Evolutionary conservation across 169 alveolate species (phyloP).

Genomic region (Eimeria praecox): DNA sequence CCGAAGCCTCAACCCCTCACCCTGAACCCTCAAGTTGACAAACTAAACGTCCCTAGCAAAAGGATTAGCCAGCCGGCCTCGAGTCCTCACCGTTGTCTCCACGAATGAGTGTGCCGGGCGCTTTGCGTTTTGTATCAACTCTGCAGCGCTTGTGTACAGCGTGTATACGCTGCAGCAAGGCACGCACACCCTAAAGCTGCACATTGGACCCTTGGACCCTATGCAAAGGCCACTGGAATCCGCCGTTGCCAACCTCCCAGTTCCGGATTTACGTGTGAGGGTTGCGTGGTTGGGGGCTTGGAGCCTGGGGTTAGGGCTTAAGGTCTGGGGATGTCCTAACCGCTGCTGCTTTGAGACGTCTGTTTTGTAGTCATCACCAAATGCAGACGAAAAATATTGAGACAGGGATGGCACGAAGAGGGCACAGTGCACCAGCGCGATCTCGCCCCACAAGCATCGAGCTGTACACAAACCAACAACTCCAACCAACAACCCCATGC

Average conservation of each 20-base stretch:
- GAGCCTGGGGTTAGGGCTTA: background rate
- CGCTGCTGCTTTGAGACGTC: slow-evolving; percentile 55
- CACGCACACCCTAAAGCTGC: background rate
- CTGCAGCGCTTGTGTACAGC: slow-evolving; percentile 64
- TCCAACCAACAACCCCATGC: background rate
- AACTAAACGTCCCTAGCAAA: background rate
- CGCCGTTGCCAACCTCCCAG: background rate
- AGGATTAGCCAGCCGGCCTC: background rate
- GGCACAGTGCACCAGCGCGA: slow-evolving; percentile 71
- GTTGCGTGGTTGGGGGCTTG: background rate
- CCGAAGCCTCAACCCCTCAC: background rate
- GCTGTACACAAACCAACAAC: slow-evolving; percentile 50
- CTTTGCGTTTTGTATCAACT: slow-evolving; percentile 57
- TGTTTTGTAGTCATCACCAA: slow-evolving; percentile 49
- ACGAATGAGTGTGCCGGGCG: slow-evolving; percentile 76
- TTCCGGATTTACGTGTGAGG: background rate
- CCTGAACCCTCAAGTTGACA: background rate
- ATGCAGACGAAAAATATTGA: slow-evolving; percentile 75
- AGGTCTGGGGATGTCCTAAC: background rate
- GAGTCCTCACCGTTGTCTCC: slow-evolving; percentile 67
- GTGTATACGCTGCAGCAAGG: slow-evolving; percentile 11
- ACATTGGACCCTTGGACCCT: background rate
- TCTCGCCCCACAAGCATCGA: slow-evolving; percentile 63
- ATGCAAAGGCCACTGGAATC: background rate
- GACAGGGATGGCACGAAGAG: slow-evolving; percentile 58